Evolutionary conservation across 1,139 yeast species (phyloP).

Genomic region (Suhomyces wounanorum): DNA sequence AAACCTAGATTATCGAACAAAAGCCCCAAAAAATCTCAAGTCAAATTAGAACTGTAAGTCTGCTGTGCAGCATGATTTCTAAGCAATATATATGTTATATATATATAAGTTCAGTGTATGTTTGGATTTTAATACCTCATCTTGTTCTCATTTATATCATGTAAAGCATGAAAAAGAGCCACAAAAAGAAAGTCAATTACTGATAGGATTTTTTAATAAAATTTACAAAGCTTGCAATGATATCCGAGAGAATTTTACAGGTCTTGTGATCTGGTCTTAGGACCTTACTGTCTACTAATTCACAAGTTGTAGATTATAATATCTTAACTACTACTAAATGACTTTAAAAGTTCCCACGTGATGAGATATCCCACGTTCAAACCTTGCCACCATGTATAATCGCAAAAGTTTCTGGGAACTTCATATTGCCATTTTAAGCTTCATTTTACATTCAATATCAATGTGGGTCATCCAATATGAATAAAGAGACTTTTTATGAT

Average conservation of each 20-base stretch:
- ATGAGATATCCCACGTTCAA: slow-evolving; percentile 8
- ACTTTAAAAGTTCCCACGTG: not conserved
- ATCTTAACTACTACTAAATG: not conserved
- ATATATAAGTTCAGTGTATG: not conserved
- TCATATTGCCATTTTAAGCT: not conserved
- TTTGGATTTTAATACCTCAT: too few species aligned
- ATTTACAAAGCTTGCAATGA: too few species aligned
- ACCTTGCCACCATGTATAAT: not conserved
- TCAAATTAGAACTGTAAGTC: slow-evolving; percentile 6
- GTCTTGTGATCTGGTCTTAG: too few species aligned
- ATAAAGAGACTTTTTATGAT: slow-evolving; percentile 3
- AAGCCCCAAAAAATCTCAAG: slow-evolving; percentile 10
- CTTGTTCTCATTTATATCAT: too few species aligned
- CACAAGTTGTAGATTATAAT: too few species aligned
- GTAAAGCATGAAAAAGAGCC: too few species aligned
- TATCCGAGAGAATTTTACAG: too few species aligned
- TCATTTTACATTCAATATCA: not conserved
- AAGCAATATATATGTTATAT: slow-evolving; percentile 1
- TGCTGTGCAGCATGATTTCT: not conserved
- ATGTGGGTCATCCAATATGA: slow-evolving; percentile 13
- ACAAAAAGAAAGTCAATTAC: too few species aligned
- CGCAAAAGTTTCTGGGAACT: not conserved
- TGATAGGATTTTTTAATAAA: too few species aligned
- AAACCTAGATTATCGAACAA: slow-evolving; percentile 2
- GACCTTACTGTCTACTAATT: too few species aligned